Conservation (phyloP, 352 stramenopile genomes). For the Pythium dissimile region DNA sequence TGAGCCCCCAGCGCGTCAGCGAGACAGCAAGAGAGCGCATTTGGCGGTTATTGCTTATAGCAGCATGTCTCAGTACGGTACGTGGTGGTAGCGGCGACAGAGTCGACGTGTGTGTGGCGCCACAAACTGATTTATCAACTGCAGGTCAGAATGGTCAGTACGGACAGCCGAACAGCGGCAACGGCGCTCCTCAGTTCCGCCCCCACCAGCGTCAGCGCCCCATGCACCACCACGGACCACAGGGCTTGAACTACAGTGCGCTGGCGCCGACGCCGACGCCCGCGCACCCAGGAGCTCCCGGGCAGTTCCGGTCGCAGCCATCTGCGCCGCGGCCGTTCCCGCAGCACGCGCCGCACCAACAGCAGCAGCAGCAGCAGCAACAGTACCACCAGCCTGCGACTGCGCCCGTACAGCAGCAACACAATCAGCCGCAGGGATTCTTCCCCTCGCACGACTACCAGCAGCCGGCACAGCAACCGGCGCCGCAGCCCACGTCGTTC, state of each 20-base stretch:
- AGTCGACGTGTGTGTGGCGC: background rate
- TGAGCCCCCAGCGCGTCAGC: too few species aligned
- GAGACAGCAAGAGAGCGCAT: background rate
- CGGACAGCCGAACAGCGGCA: constrained; percentile 10
- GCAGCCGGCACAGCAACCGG: constrained; percentile 21
- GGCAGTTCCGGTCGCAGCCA: constrained; percentile 18
- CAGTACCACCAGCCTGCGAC: constrained; percentile 17
- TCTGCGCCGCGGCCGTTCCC: constrained; percentile 19
- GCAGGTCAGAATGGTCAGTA: background rate
- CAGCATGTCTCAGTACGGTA: constrained; percentile 21
- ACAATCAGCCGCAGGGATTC: constrained; percentile 14
- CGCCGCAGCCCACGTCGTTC: constrained; percentile 16
- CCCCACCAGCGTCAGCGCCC: constrained; percentile 31
- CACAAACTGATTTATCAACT: too few species aligned
- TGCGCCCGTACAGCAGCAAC: constrained; percentile 4
- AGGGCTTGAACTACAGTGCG: constrained; percentile 17
- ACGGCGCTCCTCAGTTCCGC: constrained; percentile 21
- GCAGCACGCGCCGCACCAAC: constrained; percentile 1
- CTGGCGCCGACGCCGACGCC: background rate
- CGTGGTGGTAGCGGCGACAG: background rate
- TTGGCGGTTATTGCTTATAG: background rate
- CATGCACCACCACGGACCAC: constrained; percentile 17
- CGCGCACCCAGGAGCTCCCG: background rate
- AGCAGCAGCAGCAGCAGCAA: constrained; percentile 11
- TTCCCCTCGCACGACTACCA: constrained; percentile 22